Base-by-base conservation (phyloP, 345 rosid species). In the Cardamine occulta region DNA sequence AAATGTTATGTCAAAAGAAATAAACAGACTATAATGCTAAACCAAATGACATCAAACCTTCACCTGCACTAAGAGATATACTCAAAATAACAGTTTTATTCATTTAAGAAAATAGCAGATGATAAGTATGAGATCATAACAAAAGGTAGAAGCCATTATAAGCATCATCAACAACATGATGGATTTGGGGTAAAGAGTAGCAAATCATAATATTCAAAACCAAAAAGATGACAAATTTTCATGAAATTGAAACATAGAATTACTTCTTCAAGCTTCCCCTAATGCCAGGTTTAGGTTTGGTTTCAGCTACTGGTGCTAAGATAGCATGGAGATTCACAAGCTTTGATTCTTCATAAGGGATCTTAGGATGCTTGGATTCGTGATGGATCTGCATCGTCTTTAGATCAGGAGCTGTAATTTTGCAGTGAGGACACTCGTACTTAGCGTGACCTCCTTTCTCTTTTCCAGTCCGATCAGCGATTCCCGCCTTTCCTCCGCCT, bases 311-410 rank as follows among this genome's bases (percentile, higher is more conserved):
- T 0, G 63, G 78, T 0, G 34, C 80, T 8, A 0, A 3, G 2
- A 12, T 0, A 32, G 84, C 83, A 71, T 91, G 98, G 47, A 73
- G 90, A 84, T 93, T 91, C 69, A 72, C 82, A 59, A 91, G 42
- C 83, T 86, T 87, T 8, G 80, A 55, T 68, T 91, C 96, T 4
- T 93, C 97, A 39, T 76, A 93, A 34, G 89, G 88, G 32, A 93
- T 65, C 84, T 89, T 91, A 0, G 97, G 95, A 59, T 93, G 97
- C 66, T 86, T 88, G 8, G 98, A 85, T 4, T 91, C 98, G 77
- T 93, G 98, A 69, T 93, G 98, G 73, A 89, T 91, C 88, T 91
- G 88, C 97, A 93, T 93, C 8, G 96, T 79, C 72, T 93, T 93
- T 5, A 89, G 0, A 77, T 87, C 97, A 0, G 97, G 98, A 49